Percentiles rank a stretch among this genome's conserved stretches.
phyloP scores from a whole-genome alignment of 257 asterid species.

The Solanum okadae region DNA sequence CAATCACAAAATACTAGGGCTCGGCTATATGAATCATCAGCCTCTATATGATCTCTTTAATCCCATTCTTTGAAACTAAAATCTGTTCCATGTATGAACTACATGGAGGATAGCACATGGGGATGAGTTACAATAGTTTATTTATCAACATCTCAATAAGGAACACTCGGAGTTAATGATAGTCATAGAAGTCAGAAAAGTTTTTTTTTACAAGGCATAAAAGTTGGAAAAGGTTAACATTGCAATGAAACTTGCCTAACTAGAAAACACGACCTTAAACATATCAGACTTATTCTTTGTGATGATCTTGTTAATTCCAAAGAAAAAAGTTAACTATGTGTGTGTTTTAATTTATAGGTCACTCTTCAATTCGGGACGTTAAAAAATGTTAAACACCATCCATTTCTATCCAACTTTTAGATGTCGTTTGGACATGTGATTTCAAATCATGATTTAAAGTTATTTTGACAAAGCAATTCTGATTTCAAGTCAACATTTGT shows the following conservation, averaged over 20 bases:
- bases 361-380: neutral
- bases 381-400: neutral
- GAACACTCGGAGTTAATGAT: neutral
- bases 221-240: neutral
- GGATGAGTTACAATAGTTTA: neutral
- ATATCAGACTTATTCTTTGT: neutral
- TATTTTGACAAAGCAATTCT: neutral
- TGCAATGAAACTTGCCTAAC: neutral
- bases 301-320: neutral
- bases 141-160: neutral
- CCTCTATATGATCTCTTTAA: neutral
- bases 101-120: neutral
- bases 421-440: neutral
- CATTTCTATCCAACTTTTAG: neutral
- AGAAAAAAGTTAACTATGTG: neutral
- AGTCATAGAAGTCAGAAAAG: neutral
- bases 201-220: neutral
- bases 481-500: neutral
- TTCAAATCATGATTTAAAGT: neutral
- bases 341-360: neutral
- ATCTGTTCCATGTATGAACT: neutral
- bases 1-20: neutral
- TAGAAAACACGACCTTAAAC: neutral
- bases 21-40: neutral
- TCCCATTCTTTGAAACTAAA: neutral